phyloP scores from a whole-genome alignment of 768 basidiomycete species.

The Boletus barrowsii region DNA sequence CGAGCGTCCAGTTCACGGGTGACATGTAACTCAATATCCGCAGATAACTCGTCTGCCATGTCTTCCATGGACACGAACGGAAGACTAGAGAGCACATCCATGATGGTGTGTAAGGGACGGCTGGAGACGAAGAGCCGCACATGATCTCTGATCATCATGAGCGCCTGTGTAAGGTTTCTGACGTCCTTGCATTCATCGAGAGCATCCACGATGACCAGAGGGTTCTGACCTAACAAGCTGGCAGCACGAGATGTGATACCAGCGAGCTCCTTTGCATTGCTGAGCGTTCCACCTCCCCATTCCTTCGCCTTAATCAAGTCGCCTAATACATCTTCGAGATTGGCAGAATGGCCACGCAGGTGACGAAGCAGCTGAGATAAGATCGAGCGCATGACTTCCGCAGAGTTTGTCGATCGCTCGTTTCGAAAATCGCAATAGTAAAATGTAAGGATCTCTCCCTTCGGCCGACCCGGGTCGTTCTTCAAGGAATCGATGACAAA shows the following conservation, averaged over 20 bases:
- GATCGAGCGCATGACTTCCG: conserved; percentile 3
- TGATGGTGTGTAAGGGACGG: neutral
- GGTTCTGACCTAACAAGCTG: neutral
- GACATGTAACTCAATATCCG: neutral
- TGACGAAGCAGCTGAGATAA: neutral
- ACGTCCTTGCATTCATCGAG: conserved; percentile 5
- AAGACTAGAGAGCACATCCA: neutral
- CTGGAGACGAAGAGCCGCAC: conserved; percentile 3
- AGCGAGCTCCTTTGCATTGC: neutral
- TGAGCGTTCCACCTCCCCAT: neutral
- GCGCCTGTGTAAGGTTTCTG: neutral
- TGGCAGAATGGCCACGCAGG: neutral
- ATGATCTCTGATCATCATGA: neutral
- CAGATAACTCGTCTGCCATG: neutral
- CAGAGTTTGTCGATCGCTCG: neutral
- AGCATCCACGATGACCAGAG: conserved; percentile 2
- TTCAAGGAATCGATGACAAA: neutral
- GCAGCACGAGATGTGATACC: neutral
- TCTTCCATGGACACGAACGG: conserved; percentile 4
- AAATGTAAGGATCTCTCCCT: neutral
- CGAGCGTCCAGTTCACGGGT: conserved; percentile 1
- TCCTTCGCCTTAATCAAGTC: neutral
- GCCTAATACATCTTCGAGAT: neutral
- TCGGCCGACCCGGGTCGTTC: neutral
- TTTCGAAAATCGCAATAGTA: conserved; percentile 4